These are phyloP conservation scores for Tricholoma hemisulphureum DNA, from an alignment of 768 basidiomycete genomes.

Conservation along the genomic window DNA sequence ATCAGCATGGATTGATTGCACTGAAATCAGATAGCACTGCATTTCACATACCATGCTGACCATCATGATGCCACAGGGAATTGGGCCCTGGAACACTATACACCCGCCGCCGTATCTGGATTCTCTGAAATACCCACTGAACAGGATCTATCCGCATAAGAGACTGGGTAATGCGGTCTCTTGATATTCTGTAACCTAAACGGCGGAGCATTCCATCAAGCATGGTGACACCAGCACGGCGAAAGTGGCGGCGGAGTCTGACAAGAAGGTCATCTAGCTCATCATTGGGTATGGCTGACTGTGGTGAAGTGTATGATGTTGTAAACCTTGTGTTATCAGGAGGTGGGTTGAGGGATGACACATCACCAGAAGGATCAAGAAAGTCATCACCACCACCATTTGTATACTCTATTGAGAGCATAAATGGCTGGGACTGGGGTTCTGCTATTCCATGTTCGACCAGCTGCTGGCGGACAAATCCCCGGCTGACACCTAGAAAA, in stretches of 20 bases:
- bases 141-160: conserved; percentile 17
- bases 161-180: conserved; percentile 11
- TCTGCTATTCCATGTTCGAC: not conserved
- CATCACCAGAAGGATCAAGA: too few relatives aligned
- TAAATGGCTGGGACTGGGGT: not conserved
- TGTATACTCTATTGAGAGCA: not conserved
- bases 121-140: conserved; percentile 12
- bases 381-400: not conserved
- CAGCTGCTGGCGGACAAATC: not conserved
- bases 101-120: conserved; percentile 16
- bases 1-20: not conserved
- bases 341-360: too few relatives aligned
- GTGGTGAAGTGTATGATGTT: not conserved
- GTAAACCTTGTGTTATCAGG: too few relatives aligned
- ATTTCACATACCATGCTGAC: conserved; percentile 33
- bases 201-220: conserved; percentile 20
- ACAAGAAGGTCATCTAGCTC: not conserved
- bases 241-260: not conserved
- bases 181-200: conserved; percentile 10
- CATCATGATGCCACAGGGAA: conserved; percentile 37
- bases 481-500: not conserved
- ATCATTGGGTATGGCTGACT: not conserved
- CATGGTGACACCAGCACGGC: conserved; percentile 20
- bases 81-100: conserved; percentile 31
- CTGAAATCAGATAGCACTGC: not conserved